Conservation (phyloP, 108 stramenopile genomes). For the Fistulifera solaris region DNA sequence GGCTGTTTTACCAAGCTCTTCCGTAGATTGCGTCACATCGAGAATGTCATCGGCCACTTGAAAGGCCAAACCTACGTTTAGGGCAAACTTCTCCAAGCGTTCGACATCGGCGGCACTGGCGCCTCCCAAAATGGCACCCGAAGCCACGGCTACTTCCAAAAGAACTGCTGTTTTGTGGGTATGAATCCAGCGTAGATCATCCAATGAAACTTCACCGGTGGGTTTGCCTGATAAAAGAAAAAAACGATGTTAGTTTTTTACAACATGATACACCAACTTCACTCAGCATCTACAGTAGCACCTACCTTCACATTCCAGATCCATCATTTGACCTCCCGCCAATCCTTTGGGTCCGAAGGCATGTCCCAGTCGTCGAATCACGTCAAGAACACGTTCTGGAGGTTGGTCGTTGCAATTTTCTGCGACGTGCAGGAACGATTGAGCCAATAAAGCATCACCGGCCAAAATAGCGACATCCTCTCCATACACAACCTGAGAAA, state of each 20-base stretch:
- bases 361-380: conserved; percentile 77
- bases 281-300: too few species aligned
- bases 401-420: conserved; percentile 63
- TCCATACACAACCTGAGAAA: conserved; percentile 77
- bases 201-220: conserved; percentile 63
- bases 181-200: conserved; percentile 94
- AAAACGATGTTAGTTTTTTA: too few species aligned
- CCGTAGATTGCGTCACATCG: conserved; percentile 89
- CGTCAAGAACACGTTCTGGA: conserved; percentile 73
- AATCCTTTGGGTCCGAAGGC: conserved; percentile 88
- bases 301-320: conserved; percentile 83
- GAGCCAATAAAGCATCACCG: conserved; percentile 78
- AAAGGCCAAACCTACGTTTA: conserved; percentile 92
- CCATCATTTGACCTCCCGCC: conserved; percentile 93
- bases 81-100: conserved; percentile 84
- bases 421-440: conserved; percentile 70
- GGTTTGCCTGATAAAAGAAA: conserved; percentile 26
- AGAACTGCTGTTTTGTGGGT: conserved; percentile 94
- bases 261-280: too few species aligned
- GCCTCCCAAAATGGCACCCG: conserved; percentile 89
- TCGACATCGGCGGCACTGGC: conserved; percentile 82
- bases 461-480: conserved; percentile 95
- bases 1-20: conserved; percentile 94
- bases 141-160: conserved; percentile 81
- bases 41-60: conserved; percentile 97